Percentiles rank a stretch among this genome's conserved stretches.
These are phyloP conservation scores for Dissophora globulifera DNA, from an alignment of 192 early-diverging fungal species.

Conservation along the genomic window DNA sequence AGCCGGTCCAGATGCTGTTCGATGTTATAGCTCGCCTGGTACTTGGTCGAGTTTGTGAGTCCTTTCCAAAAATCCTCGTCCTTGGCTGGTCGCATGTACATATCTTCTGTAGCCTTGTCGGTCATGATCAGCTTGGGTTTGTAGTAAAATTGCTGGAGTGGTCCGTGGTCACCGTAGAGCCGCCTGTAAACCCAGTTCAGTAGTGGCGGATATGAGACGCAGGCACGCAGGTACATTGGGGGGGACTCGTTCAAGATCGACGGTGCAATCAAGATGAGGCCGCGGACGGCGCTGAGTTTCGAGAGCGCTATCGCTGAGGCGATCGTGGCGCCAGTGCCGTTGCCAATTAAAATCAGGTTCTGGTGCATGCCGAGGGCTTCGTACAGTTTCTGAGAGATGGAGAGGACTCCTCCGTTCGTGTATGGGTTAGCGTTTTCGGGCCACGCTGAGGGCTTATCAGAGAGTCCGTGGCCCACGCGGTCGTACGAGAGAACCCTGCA, in stretches of 20 bases:
- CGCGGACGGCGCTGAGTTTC: slow-evolving; percentile 14
- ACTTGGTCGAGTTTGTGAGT: slow-evolving; percentile 23
- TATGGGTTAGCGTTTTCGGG: slow-evolving; percentile 42
- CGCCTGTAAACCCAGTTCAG: slow-evolving; percentile 29
- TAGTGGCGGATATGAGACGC: slow-evolving; percentile 35
- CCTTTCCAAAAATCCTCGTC: slow-evolving; percentile 40
- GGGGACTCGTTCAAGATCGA: slow-evolving; percentile 20
- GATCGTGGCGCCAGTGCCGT: slow-evolving; percentile 28
- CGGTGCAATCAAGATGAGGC: slow-evolving; percentile 20
- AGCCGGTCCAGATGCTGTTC: slow-evolving; percentile 14
- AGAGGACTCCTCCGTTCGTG: slow-evolving; percentile 31
- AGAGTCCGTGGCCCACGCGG: slow-evolving; percentile 29
- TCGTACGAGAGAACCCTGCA: slow-evolving; percentile 38
- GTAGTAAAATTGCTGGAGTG: slow-evolving; percentile 35
- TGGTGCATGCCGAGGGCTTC: slow-evolving; percentile 34
- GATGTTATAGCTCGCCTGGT: slow-evolving; percentile 19
- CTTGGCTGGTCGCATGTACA: slow-evolving; percentile 26
- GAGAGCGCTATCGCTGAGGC: slow-evolving; percentile 29
- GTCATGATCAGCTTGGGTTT: slow-evolving; percentile 27
- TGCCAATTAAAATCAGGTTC: slow-evolving; percentile 36
- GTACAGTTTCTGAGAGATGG: slow-evolving; percentile 21
- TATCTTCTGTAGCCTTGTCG: slow-evolving; percentile 14
- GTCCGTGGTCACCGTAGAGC: slow-evolving; percentile 34
- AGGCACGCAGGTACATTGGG: slow-evolving; percentile 20
- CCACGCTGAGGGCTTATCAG: slow-evolving; percentile 29